A percentile compares a stretch with the other conserved stretches of the same genome.
Conservation (phyloP, 1,284 basidiomycete genomes). For the Volvariella volvacea region DNA sequence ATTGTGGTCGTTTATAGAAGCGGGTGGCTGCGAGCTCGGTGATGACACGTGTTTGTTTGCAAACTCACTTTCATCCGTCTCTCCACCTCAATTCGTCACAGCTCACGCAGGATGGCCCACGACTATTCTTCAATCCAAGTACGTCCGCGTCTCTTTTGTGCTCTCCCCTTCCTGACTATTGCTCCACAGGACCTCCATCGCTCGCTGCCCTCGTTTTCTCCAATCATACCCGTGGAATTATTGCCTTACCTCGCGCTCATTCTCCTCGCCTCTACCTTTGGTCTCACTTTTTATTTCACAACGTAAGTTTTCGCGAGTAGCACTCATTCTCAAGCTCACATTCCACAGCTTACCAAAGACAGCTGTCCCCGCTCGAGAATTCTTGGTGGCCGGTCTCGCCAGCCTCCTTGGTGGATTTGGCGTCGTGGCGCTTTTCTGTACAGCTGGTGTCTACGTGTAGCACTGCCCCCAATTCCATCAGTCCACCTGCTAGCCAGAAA, state of each 20-base stretch:
- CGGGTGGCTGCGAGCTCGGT: conserved; percentile 14
- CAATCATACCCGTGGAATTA: conserved; percentile 55
- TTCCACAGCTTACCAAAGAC: conserved; percentile 61
- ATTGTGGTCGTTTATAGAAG: too few species aligned
- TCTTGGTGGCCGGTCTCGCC: conserved; percentile 62
- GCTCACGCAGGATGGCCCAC: conserved; percentile 20
- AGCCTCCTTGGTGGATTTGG: conserved; percentile 80
- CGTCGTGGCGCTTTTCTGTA: conserved; percentile 82
- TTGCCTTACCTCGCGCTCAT: conserved; percentile 73
- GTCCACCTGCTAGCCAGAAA: neutral
- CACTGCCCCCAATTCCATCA: conserved; percentile 7
- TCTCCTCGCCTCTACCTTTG: conserved; percentile 69
- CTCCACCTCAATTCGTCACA: conserved; percentile 10
- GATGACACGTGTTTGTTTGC: conserved; percentile 37
- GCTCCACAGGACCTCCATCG: conserved; percentile 28
- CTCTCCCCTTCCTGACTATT: conserved; percentile 7
- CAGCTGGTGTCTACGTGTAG: conserved; percentile 82
- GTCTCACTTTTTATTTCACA: conserved; percentile 81
- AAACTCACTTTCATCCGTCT: too few species aligned
- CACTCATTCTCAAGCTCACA: conserved; percentile 9
- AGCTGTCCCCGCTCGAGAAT: conserved; percentile 61
- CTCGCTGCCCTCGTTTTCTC: conserved; percentile 53
- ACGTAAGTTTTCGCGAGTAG: conserved; percentile 49
- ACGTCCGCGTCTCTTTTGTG: conserved; percentile 6
- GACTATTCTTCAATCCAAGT: conserved; percentile 32